Evolutionary conservation across 2,329 filamentous ascomycete species (phyloP).

Genomic region (Botrytis squamosa): DNA sequence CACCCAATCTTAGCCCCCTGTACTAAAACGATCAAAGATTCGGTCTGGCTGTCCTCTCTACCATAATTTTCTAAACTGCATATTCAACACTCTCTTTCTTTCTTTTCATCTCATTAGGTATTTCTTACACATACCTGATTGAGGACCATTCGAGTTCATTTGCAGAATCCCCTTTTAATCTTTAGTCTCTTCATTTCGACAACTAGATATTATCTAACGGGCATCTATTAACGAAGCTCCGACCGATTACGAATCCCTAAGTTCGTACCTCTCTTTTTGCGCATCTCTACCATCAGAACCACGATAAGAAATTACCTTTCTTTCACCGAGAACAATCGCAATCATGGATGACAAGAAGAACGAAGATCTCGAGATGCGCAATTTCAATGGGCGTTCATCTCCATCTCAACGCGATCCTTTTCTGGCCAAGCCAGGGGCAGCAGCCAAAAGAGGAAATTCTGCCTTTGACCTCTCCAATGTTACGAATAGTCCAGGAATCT

Average conservation of each 20-base stretch:
- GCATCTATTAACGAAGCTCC: slow-evolving; percentile 3
- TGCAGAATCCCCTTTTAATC: not conserved
- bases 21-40: slow-evolving; percentile 6
- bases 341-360: slow-evolving; percentile 88
- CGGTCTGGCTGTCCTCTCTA: slow-evolving; percentile 15
- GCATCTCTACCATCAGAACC: slow-evolving; percentile 20
- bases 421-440: slow-evolving; percentile 37
- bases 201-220: slow-evolving; percentile 5
- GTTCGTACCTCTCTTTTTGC: slow-evolving; percentile 25
- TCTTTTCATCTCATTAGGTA: not conserved
- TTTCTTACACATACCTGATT: not conserved
- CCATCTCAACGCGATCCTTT: slow-evolving; percentile 42
- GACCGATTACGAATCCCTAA: not conserved
- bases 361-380: slow-evolving; percentile 56
- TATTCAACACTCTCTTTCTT: slow-evolving; percentile 6
- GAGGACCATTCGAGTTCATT: not conserved
- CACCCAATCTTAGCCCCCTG: slow-evolving; percentile 11
- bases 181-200: not conserved
- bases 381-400: slow-evolving; percentile 39
- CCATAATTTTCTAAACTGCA: not conserved
- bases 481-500: slow-evolving; percentile 74
- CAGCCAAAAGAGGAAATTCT: slow-evolving; percentile 36
- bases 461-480: slow-evolving; percentile 42
- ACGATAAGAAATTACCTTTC: slow-evolving; percentile 20
- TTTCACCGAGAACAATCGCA: slow-evolving; percentile 26